Evolutionary conservation across 208 protist species (phyloP).

Genomic region (Balamuthia mandrillaris): DNA sequence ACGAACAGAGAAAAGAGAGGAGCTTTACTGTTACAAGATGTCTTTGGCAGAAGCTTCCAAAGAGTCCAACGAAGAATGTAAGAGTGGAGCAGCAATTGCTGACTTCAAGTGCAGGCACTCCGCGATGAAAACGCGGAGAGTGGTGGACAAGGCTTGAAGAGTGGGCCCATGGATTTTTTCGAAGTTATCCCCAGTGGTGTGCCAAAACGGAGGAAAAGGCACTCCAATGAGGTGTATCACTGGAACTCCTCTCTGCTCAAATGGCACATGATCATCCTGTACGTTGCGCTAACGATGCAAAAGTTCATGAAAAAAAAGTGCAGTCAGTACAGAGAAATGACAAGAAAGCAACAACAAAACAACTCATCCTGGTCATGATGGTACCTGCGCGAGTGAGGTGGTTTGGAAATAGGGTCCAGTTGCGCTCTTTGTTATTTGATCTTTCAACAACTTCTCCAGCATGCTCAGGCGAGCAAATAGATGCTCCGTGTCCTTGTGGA

Average conservation of each 20-base stretch:
- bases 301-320: neutral
- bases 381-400: neutral
- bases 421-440: neutral
- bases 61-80: no score
- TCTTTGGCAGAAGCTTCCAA: no score
- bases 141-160: neutral
- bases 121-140: neutral
- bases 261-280: conserved; percentile 80
- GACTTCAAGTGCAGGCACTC: no score
- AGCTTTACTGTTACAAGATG: no score
- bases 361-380: neutral
- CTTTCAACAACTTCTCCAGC: neutral
- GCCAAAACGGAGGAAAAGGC: conserved; percentile 68
- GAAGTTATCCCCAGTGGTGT: neutral
- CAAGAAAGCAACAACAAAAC: neutral
- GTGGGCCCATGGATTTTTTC: neutral
- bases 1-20: no score
- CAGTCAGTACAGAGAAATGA: neutral
- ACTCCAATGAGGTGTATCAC: conserved; percentile 76
- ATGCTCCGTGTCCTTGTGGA: conserved; percentile 71
- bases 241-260: conserved; percentile 69
- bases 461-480: no score
- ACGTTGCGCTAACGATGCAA: conserved; percentile 7
- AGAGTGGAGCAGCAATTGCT: no score
- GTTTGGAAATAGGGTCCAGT: neutral